These are phyloP conservation scores for Phytopythium boreale DNA, from an alignment of 352 stramenopile genomes.

Conservation along the genomic window DNA sequence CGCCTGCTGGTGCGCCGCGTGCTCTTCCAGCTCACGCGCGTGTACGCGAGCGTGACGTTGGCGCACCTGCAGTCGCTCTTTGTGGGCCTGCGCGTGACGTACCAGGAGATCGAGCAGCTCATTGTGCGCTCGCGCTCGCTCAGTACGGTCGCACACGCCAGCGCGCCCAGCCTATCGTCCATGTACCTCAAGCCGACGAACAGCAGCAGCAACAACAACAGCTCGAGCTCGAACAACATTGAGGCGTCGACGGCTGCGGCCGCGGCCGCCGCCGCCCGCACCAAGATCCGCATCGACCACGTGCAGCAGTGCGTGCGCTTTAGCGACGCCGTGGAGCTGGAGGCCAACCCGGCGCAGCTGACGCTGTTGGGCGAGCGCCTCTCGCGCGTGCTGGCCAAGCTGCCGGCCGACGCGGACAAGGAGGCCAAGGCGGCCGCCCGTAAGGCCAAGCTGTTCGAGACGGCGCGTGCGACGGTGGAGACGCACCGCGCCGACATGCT, in stretches of 20 bases:
- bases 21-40: slow-evolving; percentile 81
- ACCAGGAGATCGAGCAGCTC: slow-evolving; percentile 84
- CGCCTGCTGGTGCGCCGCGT: slow-evolving; percentile 72
- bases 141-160: slow-evolving; percentile 59
- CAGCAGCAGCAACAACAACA: slow-evolving; percentile 16
- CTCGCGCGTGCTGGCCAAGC: slow-evolving; percentile 52
- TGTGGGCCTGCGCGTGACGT: slow-evolving; percentile 60
- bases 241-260: slow-evolving; percentile 54
- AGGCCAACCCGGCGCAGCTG: slow-evolving; percentile 76
- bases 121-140: slow-evolving; percentile 79
- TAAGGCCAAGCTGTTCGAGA: slow-evolving; percentile 65
- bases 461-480: slow-evolving; percentile 61
- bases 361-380: slow-evolving; percentile 69
- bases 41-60: slow-evolving; percentile 88
- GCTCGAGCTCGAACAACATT: slow-evolving; percentile 15
- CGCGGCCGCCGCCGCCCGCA: slow-evolving; percentile 42
- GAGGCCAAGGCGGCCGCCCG: slow-evolving; percentile 11
- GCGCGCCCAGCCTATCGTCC: slow-evolving; percentile 55
- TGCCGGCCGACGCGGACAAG: slow-evolving; percentile 23
- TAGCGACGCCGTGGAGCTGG: slow-evolving; percentile 73
- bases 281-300: slow-evolving; percentile 84
- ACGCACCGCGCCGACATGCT: slow-evolving; percentile 86
- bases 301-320: slow-evolving; percentile 83
- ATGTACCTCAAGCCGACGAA: slow-evolving; percentile 59
- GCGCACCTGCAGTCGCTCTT: slow-evolving; percentile 87